phyloP scores from a whole-genome alignment of 345 rosid species.

The Populus simonii region DNA sequence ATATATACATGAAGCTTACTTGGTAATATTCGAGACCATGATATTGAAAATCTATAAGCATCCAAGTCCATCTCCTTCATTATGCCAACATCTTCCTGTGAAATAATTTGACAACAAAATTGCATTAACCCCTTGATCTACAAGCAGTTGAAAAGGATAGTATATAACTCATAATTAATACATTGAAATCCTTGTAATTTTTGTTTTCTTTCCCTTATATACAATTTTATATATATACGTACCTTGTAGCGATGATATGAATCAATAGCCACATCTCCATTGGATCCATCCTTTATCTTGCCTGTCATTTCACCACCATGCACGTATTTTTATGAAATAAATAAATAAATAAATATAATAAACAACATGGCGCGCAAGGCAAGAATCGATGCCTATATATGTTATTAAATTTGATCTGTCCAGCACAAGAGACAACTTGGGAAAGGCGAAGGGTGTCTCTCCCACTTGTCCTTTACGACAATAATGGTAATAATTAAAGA shows the following conservation, averaged over 20 bases:
- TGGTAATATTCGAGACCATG: constrained; percentile 28
- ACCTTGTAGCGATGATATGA: constrained; percentile 82
- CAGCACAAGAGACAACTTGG: too few species aligned
- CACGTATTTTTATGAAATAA: not conserved
- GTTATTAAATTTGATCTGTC: too few species aligned
- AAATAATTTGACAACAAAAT: too few species aligned
- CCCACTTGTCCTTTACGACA: too few species aligned
- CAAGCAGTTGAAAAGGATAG: not conserved
- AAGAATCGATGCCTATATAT: not conserved
- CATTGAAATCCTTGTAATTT: not conserved
- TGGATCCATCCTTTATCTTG: constrained; percentile 41
- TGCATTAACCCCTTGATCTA: not conserved
- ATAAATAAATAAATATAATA: not conserved
- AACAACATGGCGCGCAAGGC: too few species aligned
- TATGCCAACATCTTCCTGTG: constrained; percentile 23
- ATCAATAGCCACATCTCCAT: constrained; percentile 72
- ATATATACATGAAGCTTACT: constrained; percentile 3
- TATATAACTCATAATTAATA: not conserved
- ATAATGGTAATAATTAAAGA: too few species aligned
- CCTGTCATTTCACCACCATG: constrained; percentile 3
- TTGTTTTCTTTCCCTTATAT: too few species aligned
- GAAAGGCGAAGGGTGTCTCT: too few species aligned
- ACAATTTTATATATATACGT: not conserved
- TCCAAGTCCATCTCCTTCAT: constrained; percentile 23
- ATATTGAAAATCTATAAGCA: constrained; percentile 30